A percentile compares a stretch with the other conserved stretches of the same genome.
Evolutionary conservation across 805 yeast genomes (phyloP).

Genomic region (Candida caryicola): DNA sequence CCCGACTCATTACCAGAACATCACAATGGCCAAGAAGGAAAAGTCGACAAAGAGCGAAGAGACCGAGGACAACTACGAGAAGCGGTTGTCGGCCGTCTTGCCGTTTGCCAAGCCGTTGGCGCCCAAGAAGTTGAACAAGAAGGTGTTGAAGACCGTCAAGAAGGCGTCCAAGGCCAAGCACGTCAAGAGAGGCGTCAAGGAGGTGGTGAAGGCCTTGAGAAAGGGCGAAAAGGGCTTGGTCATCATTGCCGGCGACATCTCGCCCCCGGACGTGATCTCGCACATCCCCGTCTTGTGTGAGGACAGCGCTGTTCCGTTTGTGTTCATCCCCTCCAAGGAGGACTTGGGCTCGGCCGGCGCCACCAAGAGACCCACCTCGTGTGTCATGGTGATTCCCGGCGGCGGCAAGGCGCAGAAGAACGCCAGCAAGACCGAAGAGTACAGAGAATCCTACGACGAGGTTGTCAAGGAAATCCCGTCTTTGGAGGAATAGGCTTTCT

Average conservation of each 20-base stretch:
- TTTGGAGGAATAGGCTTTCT: constrained; percentile 17
- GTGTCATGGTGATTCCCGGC: constrained; percentile 96
- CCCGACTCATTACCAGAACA: neutral
- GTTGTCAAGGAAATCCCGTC: constrained; percentile 82
- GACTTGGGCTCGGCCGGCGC: constrained; percentile 99
- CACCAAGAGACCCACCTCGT: constrained; percentile 97
- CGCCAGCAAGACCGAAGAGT: constrained; percentile 70
- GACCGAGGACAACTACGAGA: constrained; percentile 79
- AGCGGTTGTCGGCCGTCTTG: constrained; percentile 82
- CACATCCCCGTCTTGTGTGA: constrained; percentile 98
- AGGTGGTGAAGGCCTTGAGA: constrained; percentile 95
- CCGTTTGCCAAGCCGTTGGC: constrained; percentile 96
- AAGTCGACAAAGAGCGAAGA: constrained; percentile 42
- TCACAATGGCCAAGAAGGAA: constrained; percentile 44
- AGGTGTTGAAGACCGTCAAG: constrained; percentile 91
- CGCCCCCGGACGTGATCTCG: constrained; percentile 95
- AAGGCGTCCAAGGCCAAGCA: constrained; percentile 98
- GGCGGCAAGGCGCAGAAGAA: constrained; percentile 81
- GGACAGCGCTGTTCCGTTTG: constrained; percentile 85
- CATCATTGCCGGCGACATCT: constrained; percentile 95
- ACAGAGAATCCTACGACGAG: constrained; percentile 90
- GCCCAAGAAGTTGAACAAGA: constrained; percentile 91
- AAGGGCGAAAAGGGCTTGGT: constrained; percentile 98
- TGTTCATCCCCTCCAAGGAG: constrained; percentile 95
- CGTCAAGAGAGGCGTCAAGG: constrained; percentile 98